Base-by-base conservation (phyloP, 495 filamentous ascomycete species). In the Geopyxis carbonaria region DNA sequence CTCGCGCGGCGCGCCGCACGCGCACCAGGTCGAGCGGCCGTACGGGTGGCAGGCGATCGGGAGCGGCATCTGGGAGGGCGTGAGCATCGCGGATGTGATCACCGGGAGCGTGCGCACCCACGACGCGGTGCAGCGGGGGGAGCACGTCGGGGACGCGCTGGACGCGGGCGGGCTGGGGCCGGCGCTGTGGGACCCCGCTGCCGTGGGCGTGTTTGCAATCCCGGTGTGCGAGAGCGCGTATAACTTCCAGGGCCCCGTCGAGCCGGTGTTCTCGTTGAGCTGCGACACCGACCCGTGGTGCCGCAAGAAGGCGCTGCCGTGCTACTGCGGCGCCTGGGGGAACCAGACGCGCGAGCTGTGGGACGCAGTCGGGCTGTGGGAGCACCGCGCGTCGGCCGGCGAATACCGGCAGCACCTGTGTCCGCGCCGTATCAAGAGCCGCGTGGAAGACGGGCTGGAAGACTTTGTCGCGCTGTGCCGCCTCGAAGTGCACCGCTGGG, bases 251-350 rank as follows among this genome's bases (percentile, higher is more conserved):
- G 36, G 34, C 2, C 45, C 47, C 1, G 31, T 47, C 16, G 39
- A 51, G 29, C 45, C 47, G 22, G 36, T 38, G 2, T 45, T 34
- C 15, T 34, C 44, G 24, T 22, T 44, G 1, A 44, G 19, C 11
- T 48, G 45, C 18, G 29, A 45, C 22, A n/a, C 22, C 19, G 40
- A 45, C 35, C 46, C 46, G 7, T 9, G 37, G 18, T 45, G 46
- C 18, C 39, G 39, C 0, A 50, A 50, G 22, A 50, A 50, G 46
- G 37, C 44, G 15, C 41, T 50, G 2, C 47, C 47, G 2, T 50
- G 47, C 15, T 38, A 39, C 22, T 50, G 47, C 6, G 47, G 47
- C 5, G 11, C 18, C 8, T 50, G 47, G 40, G 40, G 47, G 2
- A 37, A 31, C 9, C 40, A 50, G 18, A 50, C 47, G 0, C 30